These are phyloP conservation scores for Boletus sp. DNA, from an alignment of 768 basidiomycete species.

Conservation along the genomic window DNA sequence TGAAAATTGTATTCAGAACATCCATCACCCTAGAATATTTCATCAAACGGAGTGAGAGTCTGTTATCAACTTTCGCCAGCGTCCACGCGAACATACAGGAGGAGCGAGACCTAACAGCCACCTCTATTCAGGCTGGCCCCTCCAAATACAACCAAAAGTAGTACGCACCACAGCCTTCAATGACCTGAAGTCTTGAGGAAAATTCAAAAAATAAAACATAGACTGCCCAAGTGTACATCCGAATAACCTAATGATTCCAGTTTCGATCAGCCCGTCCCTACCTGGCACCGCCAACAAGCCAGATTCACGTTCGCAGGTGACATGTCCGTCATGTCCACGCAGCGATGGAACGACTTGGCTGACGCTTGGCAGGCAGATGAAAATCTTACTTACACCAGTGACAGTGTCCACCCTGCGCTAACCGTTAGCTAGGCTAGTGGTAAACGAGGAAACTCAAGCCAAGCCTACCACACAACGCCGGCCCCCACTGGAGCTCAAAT, in stretches of 20 bases:
- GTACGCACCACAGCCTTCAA: slow-evolving; percentile 6
- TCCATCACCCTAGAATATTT: background rate
- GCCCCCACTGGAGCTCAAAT: background rate
- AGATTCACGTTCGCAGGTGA: background rate
- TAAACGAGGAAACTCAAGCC: background rate
- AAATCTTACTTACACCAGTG: background rate
- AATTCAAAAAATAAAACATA: slow-evolving; percentile 6
- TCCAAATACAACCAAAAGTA: background rate
- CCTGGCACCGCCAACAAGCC: background rate
- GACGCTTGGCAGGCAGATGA: background rate
- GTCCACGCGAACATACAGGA: background rate
- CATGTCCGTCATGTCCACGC: background rate
- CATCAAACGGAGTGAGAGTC: background rate
- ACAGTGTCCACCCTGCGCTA: background rate
- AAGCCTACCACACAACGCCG: slow-evolving; percentile 2
- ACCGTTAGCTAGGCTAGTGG: background rate
- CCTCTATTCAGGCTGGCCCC: background rate
- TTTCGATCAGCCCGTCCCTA: background rate
- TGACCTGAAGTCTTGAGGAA: slow-evolving; percentile 3
- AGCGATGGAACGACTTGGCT: background rate
- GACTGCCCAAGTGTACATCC: slow-evolving; percentile 11
- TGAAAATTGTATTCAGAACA: background rate
- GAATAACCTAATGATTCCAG: background rate
- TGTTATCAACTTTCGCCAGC: background rate
- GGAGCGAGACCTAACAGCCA: background rate